These are phyloP conservation scores for Chrysoporthe austroafricana DNA, from an alignment of 2,329 filamentous ascomycete genomes.

Conservation along the genomic window DNA sequence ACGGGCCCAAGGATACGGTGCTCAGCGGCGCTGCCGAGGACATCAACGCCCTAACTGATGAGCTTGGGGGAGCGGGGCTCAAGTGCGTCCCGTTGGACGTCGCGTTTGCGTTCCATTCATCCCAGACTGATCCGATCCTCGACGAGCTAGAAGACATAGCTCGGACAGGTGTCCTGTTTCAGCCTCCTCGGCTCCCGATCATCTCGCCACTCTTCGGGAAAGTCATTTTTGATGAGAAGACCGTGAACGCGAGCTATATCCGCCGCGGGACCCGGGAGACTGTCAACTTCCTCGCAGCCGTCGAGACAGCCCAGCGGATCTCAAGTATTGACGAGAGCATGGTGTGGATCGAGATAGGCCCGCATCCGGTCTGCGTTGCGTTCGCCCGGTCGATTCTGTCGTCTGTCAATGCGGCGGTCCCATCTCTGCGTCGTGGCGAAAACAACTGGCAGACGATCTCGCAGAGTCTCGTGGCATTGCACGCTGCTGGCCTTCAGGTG, in stretches of 20 bases:
- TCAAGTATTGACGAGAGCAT: conserved; percentile 11
- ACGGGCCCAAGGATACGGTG: conserved; percentile 65
- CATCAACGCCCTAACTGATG: conserved; percentile 41
- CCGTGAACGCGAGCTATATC: conserved; percentile 4
- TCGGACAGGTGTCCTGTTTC: conserved; percentile 32
- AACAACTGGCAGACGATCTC: conserved; percentile 61
- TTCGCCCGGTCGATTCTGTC: conserved; percentile 62
- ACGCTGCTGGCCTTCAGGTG: conserved; percentile 58
- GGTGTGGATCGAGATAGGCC: conserved; percentile 68
- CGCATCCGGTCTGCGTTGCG: conserved; percentile 65
- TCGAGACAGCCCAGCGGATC: conserved; percentile 1
- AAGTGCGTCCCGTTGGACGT: conserved; percentile 43
- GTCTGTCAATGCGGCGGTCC: conserved; percentile 45
- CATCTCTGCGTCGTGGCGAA: conserved; percentile 59
- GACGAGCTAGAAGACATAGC: conserved; percentile 50
- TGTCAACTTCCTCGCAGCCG: conserved; percentile 65
- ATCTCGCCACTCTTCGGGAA: conserved; percentile 19
- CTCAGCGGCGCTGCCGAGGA: conserved; percentile 55
- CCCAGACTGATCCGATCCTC: conserved; percentile 45
- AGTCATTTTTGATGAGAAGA: conserved; percentile 16
- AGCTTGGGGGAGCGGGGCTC: conserved; percentile 27
- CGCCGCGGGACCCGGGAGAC: conserved; percentile 51
- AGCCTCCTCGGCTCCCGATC: not conserved
- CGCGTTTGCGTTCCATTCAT: conserved; percentile 43
- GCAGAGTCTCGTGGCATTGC: conserved; percentile 50